Percentiles rank a stretch among this genome's conserved stretches.
phyloP scores from a whole-genome alignment of 2,329 filamentous ascomycete species.

The Sporothrix brunneoviolacea region DNA sequence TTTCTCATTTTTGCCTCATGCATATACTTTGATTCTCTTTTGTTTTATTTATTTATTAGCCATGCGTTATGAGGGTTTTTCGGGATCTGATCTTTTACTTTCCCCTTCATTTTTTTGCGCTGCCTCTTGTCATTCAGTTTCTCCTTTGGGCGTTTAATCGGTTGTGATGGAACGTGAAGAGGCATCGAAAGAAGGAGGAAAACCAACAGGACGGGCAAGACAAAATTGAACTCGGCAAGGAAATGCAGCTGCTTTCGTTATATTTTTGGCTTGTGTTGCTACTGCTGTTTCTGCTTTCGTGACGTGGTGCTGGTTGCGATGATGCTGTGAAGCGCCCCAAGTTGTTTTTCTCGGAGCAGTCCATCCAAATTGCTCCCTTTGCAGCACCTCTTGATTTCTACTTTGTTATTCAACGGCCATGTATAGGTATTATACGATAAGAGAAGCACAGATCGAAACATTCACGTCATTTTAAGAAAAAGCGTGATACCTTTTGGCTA shows the following conservation, averaged over 20 bases:
- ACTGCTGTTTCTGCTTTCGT: neutral
- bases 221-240: neutral
- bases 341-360: too few relatives aligned
- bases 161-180: neutral
- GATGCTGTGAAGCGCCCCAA: neutral
- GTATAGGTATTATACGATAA: neutral
- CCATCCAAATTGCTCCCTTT: too few relatives aligned
- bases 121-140: neutral
- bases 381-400: too few relatives aligned
- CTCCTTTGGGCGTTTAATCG: neutral
- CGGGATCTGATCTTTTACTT: neutral
- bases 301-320: neutral
- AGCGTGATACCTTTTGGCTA: too few relatives aligned
- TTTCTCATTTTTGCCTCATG: slow-evolving; percentile 6
- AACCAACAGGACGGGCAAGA: neutral
- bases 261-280: neutral
- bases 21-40: neutral
- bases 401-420: neutral
- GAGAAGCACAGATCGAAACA: neutral
- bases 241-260: neutral
- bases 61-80: slow-evolving; percentile 8
- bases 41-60: neutral
- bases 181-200: neutral
- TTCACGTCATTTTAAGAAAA: too few relatives aligned
- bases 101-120: neutral